These are phyloP conservation scores for Saussurea involucrata DNA, from an alignment of 129 eudicot species.

Conservation along the genomic window DNA sequence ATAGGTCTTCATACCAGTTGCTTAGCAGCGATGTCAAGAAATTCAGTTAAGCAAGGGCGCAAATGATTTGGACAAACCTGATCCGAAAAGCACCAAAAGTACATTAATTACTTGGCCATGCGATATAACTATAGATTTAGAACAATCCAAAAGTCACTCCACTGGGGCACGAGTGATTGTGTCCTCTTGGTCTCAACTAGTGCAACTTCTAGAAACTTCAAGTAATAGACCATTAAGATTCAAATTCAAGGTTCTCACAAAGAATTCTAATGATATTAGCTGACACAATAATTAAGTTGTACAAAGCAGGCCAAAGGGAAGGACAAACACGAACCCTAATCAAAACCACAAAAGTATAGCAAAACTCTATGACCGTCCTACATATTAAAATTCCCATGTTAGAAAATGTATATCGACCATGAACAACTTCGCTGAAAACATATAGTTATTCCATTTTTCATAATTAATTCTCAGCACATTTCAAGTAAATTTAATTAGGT, in stretches of 20 bases:
- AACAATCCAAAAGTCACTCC: background rate
- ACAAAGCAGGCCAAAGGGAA: too few species aligned
- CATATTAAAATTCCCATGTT: background rate
- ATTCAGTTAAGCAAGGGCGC: too few species aligned
- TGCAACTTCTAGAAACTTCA: background rate
- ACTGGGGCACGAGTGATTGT: background rate
- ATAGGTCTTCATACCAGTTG: too few species aligned
- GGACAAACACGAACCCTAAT: background rate
- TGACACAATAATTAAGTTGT: background rate
- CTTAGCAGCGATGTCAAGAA: too few species aligned
- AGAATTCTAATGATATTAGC: background rate
- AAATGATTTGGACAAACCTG: too few species aligned
- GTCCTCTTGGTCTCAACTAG: background rate
- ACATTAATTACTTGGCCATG: conserved; percentile 5
- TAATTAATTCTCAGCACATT: too few species aligned
- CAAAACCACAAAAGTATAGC: too few species aligned
- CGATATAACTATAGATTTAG: background rate
- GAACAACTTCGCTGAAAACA: background rate
- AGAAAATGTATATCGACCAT: background rate
- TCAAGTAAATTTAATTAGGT: too few species aligned
- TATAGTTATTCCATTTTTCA: too few species aligned
- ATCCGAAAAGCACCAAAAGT: too few species aligned
- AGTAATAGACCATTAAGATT: background rate
- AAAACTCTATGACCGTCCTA: background rate
- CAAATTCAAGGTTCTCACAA: background rate